Evolutionary conservation across 768 basidiomycete genomes (phyloP), one percentile per base, ranked within the genome.

Genomic region (Xerocomellus amylosporus): DNA sequence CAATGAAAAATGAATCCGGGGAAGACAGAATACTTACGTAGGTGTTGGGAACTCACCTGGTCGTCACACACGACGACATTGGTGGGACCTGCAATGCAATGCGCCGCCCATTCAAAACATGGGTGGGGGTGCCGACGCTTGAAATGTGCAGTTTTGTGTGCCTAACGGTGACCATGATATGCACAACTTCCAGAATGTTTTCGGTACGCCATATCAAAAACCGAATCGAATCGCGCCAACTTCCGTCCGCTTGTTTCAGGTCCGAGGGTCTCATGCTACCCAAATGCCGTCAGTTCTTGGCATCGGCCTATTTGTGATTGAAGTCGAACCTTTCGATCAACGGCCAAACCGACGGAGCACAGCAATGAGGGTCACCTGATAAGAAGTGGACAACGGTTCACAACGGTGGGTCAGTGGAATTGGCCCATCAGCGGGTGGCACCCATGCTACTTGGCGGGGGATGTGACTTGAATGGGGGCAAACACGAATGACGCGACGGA

Each of bases 331-430:
- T 62, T 52, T 31, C 14, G 46, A 52, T 48, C 49, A 55, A 38
- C 36, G 26, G 38, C 19, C 41, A 36, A 50, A 47, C 48, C 57
- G 57, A 59, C 54, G 54, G 62, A 51, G 44, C 51, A 64, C 54
- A 61, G 58, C 49, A 63, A 51, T 46, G 34, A 36, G 37, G 33
- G 51, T 50, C 40, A 55, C 50, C 43, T 53, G 50, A 42, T 37
- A 4, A 14, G 2, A 36, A 20, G 30, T 8, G 30, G 36, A 20
- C 30, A 14, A 31, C 24, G 31, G 46, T 34, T 44, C 24, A n/a
- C 22, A 8, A 6, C 26, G 6, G 45, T 26, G n/a, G 15, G 37
- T 44, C 41, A 51, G 42, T 44, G 51, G 51, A 39, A 41, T 20
- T 52, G 51, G 4, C 24, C 4, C 49, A 47, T 40, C 37, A 56